These are phyloP conservation scores for Paracoccidioides brasiliensis DNA, from an alignment of 2,329 filamentous ascomycete genomes.

Conservation along the genomic window DNA sequence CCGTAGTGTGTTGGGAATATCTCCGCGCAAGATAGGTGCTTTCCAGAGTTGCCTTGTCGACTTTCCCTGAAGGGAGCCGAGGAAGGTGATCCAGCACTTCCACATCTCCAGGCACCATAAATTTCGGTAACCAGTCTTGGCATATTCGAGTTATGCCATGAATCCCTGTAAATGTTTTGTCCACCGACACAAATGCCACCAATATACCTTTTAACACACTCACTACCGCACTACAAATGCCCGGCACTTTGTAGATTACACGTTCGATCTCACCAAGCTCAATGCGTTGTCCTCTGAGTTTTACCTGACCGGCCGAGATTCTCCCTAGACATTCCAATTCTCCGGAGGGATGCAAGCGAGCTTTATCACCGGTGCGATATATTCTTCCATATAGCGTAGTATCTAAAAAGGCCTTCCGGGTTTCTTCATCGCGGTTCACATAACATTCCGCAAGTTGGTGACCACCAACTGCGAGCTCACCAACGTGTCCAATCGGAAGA, in stretches of 20 bases:
- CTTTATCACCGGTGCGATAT: constrained; percentile 80
- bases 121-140: constrained; percentile 61
- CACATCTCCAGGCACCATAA: constrained; percentile 71
- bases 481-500: constrained; percentile 52
- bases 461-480: constrained; percentile 73
- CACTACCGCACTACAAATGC: constrained; percentile 53
- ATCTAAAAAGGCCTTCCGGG: constrained; percentile 54
- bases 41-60: constrained; percentile 56
- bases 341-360: constrained; percentile 52
- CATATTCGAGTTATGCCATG: constrained; percentile 46
- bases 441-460: constrained; percentile 68
- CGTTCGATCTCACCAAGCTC: constrained; percentile 81
- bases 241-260: constrained; percentile 46
- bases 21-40: constrained; percentile 36
- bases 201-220: constrained; percentile 54
- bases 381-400: constrained; percentile 52
- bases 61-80: constrained; percentile 68
- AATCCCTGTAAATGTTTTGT: constrained; percentile 27
- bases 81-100: constrained; percentile 53
- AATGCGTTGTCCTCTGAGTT: constrained; percentile 70
- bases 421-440: constrained; percentile 68
- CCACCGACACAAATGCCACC: constrained; percentile 59
- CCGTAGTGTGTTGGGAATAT: constrained; percentile 8
- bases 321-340: constrained; percentile 73
- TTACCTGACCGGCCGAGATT: constrained; percentile 68